phyloP scores from a whole-genome alignment of 257 asterid genomes.

The Voacanga thouarsii region DNA sequence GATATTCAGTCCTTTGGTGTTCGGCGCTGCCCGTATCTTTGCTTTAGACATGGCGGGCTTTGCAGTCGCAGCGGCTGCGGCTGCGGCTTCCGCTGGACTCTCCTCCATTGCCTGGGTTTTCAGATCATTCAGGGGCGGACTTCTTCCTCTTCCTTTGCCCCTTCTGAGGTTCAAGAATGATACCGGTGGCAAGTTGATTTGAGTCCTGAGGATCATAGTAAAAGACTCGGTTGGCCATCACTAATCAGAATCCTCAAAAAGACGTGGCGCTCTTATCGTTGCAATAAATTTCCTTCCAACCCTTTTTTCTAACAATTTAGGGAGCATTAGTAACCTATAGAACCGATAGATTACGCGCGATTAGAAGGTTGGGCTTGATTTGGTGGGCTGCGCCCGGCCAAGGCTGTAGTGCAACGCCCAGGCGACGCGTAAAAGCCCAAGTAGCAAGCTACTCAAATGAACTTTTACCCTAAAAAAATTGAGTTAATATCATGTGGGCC shows the following conservation, averaged over 20 bases:
- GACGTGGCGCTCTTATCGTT: too few relatives aligned
- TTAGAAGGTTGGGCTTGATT: too few relatives aligned
- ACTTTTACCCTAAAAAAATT: slow-evolving; percentile 12
- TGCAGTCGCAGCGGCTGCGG: slow-evolving; percentile 10
- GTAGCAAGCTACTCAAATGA: background rate
- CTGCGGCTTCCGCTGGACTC: background rate
- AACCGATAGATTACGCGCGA: too few relatives aligned
- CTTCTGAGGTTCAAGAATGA: background rate
- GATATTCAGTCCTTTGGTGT: slow-evolving; percentile 18
- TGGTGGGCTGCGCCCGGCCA: background rate
- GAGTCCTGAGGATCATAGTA: too few relatives aligned
- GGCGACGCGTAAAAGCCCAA: background rate
- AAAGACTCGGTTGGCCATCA: too few relatives aligned
- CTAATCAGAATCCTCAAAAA: too few relatives aligned
- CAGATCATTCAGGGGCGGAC: too few relatives aligned
- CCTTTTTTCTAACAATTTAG: too few relatives aligned
- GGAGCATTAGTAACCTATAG: too few relatives aligned
- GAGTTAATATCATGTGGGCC: slow-evolving; percentile 23
- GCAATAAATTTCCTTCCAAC: too few relatives aligned
- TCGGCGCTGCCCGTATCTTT: slow-evolving; percentile 16
- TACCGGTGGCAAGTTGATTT: background rate
- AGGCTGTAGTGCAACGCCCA: background rate
- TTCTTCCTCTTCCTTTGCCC: background rate
- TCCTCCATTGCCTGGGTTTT: slow-evolving; percentile 3
- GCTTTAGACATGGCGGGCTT: slow-evolving; percentile 11